Conservation (phyloP, 1,139 yeast genomes). For the Scheffersomyces lignicola region DNA sequence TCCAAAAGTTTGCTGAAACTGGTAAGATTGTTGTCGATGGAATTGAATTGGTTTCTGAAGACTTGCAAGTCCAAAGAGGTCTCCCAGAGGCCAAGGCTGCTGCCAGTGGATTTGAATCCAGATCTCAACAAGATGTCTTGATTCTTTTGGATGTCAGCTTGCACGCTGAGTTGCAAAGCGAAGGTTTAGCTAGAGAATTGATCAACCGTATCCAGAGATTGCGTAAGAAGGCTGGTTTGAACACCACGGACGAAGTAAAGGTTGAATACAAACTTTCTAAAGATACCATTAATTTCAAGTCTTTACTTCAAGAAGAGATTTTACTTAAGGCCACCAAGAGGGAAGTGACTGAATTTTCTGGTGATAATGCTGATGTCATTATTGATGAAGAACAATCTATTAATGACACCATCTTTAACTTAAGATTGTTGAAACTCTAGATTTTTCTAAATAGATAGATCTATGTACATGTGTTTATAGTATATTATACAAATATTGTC, state of each 20-base stretch:
- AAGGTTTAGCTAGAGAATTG: conserved; percentile 95
- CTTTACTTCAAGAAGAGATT: conserved; percentile 62
- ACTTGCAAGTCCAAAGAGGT: conserved; percentile 86
- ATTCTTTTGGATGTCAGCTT: conserved; percentile 85
- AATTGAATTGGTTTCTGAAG: conserved; percentile 82
- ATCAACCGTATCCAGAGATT: conserved; percentile 96
- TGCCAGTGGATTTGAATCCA: conserved; percentile 74
- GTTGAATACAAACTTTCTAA: conserved; percentile 75
- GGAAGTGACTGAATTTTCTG: conserved; percentile 47
- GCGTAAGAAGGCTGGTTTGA: conserved; percentile 94
- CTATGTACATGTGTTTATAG: conserved; percentile 7
- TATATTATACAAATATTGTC: conserved; percentile 5
- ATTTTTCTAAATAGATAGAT: conserved; percentile 10
- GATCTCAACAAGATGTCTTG: conserved; percentile 86
- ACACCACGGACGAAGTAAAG: conserved; percentile 90
- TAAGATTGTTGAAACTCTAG: conserved; percentile 72
- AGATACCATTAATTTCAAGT: conserved; percentile 70
- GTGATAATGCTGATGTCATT: conserved; percentile 47
- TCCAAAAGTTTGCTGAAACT: conserved; percentile 67
- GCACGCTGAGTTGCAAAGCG: conserved; percentile 85
- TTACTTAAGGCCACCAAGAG: conserved; percentile 76
- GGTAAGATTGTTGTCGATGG: conserved; percentile 88
- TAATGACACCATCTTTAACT: conserved; percentile 78
- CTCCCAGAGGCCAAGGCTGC: conserved; percentile 60
- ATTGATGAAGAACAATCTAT: conserved; percentile 91